Evolutionary conservation across 2,329 filamentous ascomycete species (phyloP).

Genomic region (Botrytis fabae): DNA sequence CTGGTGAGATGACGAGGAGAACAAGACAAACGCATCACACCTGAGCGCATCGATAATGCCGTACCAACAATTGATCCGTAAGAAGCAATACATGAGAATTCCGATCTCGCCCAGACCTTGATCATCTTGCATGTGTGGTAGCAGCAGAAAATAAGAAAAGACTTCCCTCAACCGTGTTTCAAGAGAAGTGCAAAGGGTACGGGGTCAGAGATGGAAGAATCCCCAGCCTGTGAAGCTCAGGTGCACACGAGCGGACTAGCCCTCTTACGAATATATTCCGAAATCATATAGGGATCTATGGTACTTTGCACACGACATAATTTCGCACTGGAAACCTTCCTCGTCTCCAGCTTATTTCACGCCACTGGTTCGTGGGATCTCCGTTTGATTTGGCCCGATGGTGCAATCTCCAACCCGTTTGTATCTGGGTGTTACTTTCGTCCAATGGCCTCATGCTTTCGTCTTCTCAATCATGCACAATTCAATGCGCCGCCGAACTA

Average conservation of each 20-base stretch:
- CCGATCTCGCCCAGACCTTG: constrained; percentile 6
- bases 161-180: constrained; percentile 1
- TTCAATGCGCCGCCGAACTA: neutral
- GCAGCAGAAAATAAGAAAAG: neutral
- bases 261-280: neutral
- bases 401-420: constrained; percentile 12
- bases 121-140: constrained; percentile 8
- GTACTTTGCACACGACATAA: neutral
- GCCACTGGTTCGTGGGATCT: neutral
- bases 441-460: neutral
- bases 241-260: neutral
- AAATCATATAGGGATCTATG: neutral
- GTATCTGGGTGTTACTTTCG: neutral
- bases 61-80: neutral
- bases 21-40: constrained; percentile 4
- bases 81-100: neutral
- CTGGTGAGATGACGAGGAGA: neutral
- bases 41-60: neutral
- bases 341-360: neutral
- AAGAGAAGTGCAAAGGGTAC: neutral
- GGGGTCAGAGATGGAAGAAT: neutral
- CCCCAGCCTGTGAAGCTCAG: neutral
- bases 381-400: constrained; percentile 3
- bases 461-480: neutral
- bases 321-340: neutral